Evolutionary conservation across 331 rosid species (phyloP).

Genomic region (Erythrophleum ivorense): DNA sequence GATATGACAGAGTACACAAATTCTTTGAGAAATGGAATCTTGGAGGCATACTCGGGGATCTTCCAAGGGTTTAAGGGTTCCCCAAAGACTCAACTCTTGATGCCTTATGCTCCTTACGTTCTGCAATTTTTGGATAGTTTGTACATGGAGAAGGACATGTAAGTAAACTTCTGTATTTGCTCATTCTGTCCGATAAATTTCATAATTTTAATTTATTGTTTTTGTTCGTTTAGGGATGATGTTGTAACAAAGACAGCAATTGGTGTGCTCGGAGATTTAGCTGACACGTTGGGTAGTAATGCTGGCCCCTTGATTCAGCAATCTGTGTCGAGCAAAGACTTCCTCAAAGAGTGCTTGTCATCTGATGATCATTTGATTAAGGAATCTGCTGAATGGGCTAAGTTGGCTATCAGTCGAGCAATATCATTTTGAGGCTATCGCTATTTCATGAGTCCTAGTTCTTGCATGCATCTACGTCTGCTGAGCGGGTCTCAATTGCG

Average conservation of each 20-base stretch:
- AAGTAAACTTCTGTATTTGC: constrained; percentile 36
- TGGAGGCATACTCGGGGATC: constrained; percentile 80
- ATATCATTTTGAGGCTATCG: constrained; percentile 62
- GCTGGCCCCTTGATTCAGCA: constrained; percentile 75
- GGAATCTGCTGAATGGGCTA: constrained; percentile 88
- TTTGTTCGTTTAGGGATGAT: constrained; percentile 67
- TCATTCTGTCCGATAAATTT: neutral
- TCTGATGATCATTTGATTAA: constrained; percentile 70
- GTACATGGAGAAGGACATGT: constrained; percentile 75
- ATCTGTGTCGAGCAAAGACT: constrained; percentile 73
- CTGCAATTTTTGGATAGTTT: constrained; percentile 79
- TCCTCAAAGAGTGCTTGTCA: constrained; percentile 72
- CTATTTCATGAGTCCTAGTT: constrained; percentile 41
- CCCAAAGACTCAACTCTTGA: constrained; percentile 69
- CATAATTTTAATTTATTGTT: constrained; percentile 1
- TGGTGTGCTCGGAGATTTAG: constrained; percentile 86
- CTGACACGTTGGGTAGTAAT: constrained; percentile 71
- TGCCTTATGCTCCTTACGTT: constrained; percentile 71
- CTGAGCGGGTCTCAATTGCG: constrained; percentile 61
- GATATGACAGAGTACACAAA: constrained; percentile 82
- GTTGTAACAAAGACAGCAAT: constrained; percentile 75
- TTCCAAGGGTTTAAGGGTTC: constrained; percentile 87
- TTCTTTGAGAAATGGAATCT: constrained; percentile 76
- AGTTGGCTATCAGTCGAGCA: constrained; percentile 74
- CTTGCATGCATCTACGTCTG: constrained; percentile 72